These are phyloP conservation scores for Sphaceloma murrayae DNA, from an alignment of 2,329 filamentous ascomycete genomes.

Conservation along the genomic window DNA sequence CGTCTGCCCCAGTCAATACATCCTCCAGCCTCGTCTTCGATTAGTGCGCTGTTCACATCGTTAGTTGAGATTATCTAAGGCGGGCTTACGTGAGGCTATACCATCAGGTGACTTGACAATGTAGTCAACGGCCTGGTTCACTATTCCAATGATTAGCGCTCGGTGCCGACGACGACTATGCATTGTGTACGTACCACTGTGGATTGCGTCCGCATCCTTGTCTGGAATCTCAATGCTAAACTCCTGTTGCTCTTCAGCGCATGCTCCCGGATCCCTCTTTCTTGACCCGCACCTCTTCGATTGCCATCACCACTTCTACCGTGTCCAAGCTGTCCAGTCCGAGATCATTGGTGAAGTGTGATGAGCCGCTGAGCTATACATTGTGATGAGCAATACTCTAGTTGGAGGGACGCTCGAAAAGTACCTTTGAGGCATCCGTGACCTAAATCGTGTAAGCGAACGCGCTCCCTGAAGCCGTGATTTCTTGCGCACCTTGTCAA, in stretches of 20 bases:
- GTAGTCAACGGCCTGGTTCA: conserved; percentile 91
- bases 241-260: conserved; percentile 42
- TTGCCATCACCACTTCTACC: conserved; percentile 99
- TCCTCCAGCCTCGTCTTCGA: no score
- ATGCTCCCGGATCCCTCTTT: conserved; percentile 40
- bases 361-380: conserved; percentile 63
- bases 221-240: conserved; percentile 96
- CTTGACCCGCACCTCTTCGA: conserved; percentile 68
- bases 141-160: no score
- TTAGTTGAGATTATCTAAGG: not conserved
- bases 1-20: no score
- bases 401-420: no score
- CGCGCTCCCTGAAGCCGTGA: no score
- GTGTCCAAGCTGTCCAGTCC: conserved; percentile 96
- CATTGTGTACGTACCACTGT: conserved; percentile 70
- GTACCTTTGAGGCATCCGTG: conserved; percentile 2
- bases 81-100: conserved; percentile 39
- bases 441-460: conserved; percentile 2
- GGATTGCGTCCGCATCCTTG: conserved; percentile 89
- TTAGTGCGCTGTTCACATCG: conserved; percentile 25
- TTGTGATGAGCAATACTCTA: not conserved
- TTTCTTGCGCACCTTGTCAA: conserved; percentile 70
- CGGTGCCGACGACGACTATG: no score
- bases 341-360: conserved; percentile 93
- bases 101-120: conserved; percentile 89